These are phyloP conservation scores for Aristolochia californica DNA, from an alignment of 164 flowering plant species.

Conservation along the genomic window DNA sequence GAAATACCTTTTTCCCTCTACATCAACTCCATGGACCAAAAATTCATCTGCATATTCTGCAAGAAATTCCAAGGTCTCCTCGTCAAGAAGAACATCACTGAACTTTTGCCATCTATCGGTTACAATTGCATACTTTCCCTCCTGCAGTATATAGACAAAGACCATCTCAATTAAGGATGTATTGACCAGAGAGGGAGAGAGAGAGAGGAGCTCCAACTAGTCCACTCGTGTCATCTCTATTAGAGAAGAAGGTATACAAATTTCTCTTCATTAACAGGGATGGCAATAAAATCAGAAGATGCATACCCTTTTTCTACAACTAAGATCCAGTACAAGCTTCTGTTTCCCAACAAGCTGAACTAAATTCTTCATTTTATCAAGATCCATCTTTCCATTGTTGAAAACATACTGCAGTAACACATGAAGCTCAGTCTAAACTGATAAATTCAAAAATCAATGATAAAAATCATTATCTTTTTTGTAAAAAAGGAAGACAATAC, in stretches of 20 bases:
- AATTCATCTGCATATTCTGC: slow-evolving; percentile 80
- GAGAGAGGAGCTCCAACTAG: too few relatives aligned
- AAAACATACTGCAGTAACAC: slow-evolving; percentile 68
- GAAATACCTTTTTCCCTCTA: slow-evolving; percentile 86
- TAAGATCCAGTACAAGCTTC: slow-evolving; percentile 84
- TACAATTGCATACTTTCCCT: slow-evolving; percentile 71
- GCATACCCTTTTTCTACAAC: slow-evolving; percentile 90
- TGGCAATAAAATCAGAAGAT: neutral
- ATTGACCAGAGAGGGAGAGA: neutral
- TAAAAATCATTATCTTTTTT: too few relatives aligned
- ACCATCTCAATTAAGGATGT: neutral
- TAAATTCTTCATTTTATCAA: slow-evolving; percentile 69
- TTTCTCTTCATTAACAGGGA: neutral
- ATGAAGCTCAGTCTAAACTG: neutral
- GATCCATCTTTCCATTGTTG: slow-evolving; percentile 82
- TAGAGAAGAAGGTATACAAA: too few relatives aligned
- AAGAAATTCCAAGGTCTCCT: slow-evolving; percentile 52
- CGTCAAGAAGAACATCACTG: slow-evolving; percentile 67
- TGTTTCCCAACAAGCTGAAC: slow-evolving; percentile 56
- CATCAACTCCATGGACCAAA: slow-evolving; percentile 96
- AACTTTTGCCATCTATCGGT: slow-evolving; percentile 99
- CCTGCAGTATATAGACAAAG: slow-evolving; percentile 28
- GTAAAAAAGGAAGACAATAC: neutral
- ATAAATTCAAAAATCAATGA: neutral
- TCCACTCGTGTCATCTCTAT: too few relatives aligned